phyloP scores from a whole-genome alignment of 208 protist species.

The Wallacemonas rigidus region DNA sequence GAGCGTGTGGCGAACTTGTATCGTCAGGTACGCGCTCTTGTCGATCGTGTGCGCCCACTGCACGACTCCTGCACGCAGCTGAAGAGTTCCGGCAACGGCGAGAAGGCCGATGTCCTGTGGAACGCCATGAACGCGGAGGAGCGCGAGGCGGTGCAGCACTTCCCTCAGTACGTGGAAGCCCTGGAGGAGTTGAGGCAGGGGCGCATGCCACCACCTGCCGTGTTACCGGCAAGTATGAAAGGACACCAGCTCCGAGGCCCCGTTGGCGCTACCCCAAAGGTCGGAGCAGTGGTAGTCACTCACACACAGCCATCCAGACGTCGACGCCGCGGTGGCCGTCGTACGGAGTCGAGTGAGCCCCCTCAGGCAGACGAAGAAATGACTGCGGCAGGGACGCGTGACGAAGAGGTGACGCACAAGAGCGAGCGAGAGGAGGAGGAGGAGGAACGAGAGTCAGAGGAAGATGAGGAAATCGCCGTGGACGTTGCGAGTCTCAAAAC shows the following conservation, averaged over 20 bases:
- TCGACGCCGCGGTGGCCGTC: constrained; percentile 6
- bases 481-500: constrained; percentile 8
- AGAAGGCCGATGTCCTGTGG: constrained; percentile 1
- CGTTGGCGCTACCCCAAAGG: neutral
- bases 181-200: constrained; percentile 29
- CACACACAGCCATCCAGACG: neutral
- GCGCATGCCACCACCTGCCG: constrained; percentile 21
- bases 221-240: neutral
- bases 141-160: constrained; percentile 24
- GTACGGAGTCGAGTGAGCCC: neutral
- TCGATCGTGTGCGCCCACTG: constrained; percentile 18
- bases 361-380: neutral
- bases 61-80: constrained; percentile 10
- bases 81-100: constrained; percentile 7
- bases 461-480: constrained; percentile 7
- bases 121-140: constrained; percentile 25
- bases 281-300: neutral
- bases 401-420: neutral
- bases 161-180: constrained; percentile 26
- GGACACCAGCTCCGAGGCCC: neutral
- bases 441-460: constrained; percentile 6
- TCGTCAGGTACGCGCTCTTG: constrained; percentile 15
- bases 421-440: constrained; percentile 5
- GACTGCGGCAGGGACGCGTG: neutral
- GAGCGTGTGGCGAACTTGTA: constrained; percentile 22